These are phyloP conservation scores for Hyaloscypha bicolor DNA, from an alignment of 495 filamentous ascomycete genomes.

Conservation along the genomic window DNA sequence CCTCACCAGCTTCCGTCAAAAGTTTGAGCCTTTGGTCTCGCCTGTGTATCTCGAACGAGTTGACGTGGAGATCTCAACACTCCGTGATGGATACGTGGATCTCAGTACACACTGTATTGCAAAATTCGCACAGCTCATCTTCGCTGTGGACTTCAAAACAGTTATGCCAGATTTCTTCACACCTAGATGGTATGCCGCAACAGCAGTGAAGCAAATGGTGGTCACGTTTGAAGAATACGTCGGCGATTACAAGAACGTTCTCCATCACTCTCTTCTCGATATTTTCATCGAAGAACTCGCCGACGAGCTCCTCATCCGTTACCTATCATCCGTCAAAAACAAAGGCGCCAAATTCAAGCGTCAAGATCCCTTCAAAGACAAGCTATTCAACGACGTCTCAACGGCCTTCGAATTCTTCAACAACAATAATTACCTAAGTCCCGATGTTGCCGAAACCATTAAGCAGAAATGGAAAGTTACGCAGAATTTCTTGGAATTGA, in stretches of 20 bases:
- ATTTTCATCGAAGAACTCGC: constrained; percentile 89
- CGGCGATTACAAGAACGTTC: constrained; percentile 74
- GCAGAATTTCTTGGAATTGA: constrained; percentile 73
- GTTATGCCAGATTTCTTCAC: constrained; percentile 92
- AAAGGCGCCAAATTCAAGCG: constrained; percentile 87
- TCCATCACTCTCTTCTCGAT: constrained; percentile 84
- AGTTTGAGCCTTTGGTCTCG: constrained; percentile 77
- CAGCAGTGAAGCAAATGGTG: constrained; percentile 83
- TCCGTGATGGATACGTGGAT: constrained; percentile 92
- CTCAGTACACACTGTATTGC: constrained; percentile 86
- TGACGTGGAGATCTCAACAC: constrained; percentile 66
- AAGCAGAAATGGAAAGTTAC: constrained; percentile 92
- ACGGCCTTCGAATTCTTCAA: constrained; percentile 81
- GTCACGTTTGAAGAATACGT: constrained; percentile 95
- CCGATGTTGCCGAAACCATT: constrained; percentile 56
- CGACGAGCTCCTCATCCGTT: constrained; percentile 83
- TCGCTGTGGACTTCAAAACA: constrained; percentile 78
- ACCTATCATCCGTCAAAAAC: constrained; percentile 87
- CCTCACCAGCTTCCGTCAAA: constrained; percentile 76
- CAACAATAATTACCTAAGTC: constrained; percentile 49
- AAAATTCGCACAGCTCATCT: constrained; percentile 81
- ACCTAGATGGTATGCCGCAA: constrained; percentile 78
- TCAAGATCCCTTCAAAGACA: constrained; percentile 78
- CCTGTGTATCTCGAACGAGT: constrained; percentile 75
- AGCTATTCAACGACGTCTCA: constrained; percentile 86